Evolutionary conservation across 225 moss, liverwort and hornwort species (phyloP), one percentile per base, ranked within the genome.

Genomic region (Marchantia paleacea): DNA sequence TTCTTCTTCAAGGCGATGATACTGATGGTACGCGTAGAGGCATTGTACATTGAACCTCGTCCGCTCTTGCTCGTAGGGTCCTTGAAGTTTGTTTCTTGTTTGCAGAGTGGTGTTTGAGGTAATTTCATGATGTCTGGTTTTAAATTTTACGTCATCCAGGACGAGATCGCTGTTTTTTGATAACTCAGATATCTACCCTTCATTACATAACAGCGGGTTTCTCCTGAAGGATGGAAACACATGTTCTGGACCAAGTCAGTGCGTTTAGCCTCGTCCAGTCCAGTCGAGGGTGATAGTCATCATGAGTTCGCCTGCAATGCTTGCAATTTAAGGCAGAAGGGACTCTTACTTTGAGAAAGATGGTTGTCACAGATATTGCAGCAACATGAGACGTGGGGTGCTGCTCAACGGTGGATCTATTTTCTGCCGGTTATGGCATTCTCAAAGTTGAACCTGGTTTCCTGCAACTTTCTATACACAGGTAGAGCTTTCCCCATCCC

Each of bases 301-400:
- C 51, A 49, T 50, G 49, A 52, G 72, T 51, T 49, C 72, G 72
- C 50, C 22, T 20, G 51, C 72, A 50, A 7, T n/a, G 20, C 8
- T 52, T 49, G 71, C 48, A 72, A 16, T 72, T 72, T 20, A 72
- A 72, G 48, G 50, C 69, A 49, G 19, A 10, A 18, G 0, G 24
- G 50, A 72, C 48, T 48, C 72, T 48, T n/a, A 72, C 72, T 50
- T 72, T 72, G 72, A 49, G 50, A 15, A 31, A 52, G 47, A 49
- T 72, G 72, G 72, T 52, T 52, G 50, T 72, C 20, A 72, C 72
- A 72, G 51, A 70, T 22, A 70, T 70, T 70, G 70, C 70, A 70
- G 39, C 47, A n/a, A 51, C 19, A 16, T 16, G 6, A 72, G 71
- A 72, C 71, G 71, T 72, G 72, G 50, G 72, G 51, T 51, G 50